These are phyloP conservation scores for Endocarpon pusillum DNA, from an alignment of 495 filamentous ascomycete genomes.

Conservation along the genomic window DNA sequence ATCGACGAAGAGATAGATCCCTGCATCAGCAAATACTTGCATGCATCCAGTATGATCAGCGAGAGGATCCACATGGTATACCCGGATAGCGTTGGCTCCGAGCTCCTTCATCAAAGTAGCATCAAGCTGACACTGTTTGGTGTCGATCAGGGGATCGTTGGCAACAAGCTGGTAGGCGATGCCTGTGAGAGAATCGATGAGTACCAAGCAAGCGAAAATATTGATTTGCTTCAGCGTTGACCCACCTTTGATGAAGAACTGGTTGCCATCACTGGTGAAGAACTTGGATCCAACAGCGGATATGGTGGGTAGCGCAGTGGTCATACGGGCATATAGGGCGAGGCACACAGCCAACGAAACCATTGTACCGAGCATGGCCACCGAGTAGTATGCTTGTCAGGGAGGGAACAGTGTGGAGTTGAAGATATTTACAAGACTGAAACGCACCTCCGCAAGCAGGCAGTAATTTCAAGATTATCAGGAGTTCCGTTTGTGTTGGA, in stretches of 20 bases:
- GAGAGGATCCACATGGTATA: slow-evolving; percentile 67
- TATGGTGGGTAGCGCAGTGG: slow-evolving; percentile 35
- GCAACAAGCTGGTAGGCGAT: slow-evolving; percentile 52
- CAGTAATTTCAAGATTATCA: too few relatives aligned
- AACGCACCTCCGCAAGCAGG: too few relatives aligned
- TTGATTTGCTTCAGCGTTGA: background rate
- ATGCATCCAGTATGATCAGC: slow-evolving; percentile 54
- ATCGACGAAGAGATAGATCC: slow-evolving; percentile 72
- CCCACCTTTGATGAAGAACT: slow-evolving; percentile 69
- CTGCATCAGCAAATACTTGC: slow-evolving; percentile 45
- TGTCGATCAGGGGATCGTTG: slow-evolving; percentile 60
- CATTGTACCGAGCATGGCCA: too few relatives aligned
- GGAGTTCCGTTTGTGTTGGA: too few relatives aligned
- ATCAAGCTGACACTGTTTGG: slow-evolving; percentile 62
- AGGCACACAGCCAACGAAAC: too few relatives aligned
- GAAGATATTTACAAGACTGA: too few relatives aligned
- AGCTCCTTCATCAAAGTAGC: slow-evolving; percentile 60
- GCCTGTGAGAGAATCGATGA: slow-evolving; percentile 25
- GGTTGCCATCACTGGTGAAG: slow-evolving; percentile 57
- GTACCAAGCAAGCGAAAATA: background rate
- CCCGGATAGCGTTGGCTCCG: slow-evolving; percentile 70
- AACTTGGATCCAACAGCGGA: slow-evolving; percentile 65
- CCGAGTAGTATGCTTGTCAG: too few relatives aligned
- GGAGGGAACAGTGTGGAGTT: too few relatives aligned
- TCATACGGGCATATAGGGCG: slow-evolving; percentile 13